Evolutionary conservation across 805 yeast genomes (phyloP).

Genomic region (Priceomyces medius): DNA sequence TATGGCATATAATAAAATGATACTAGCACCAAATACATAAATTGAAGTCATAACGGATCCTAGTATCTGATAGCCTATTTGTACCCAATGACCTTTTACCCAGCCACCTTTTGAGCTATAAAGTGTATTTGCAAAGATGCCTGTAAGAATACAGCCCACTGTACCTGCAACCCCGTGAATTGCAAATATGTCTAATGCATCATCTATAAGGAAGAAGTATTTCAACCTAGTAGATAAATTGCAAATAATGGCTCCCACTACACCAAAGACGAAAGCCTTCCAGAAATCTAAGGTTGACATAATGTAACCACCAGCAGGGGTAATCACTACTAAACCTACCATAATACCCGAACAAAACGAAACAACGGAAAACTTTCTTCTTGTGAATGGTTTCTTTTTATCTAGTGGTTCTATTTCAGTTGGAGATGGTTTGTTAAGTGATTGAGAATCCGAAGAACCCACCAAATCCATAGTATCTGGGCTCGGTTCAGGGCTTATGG

Average conservation of each 20-base stretch:
- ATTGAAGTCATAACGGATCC: conserved; percentile 35
- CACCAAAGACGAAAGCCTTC: conserved; percentile 41
- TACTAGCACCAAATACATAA: conserved; percentile 33
- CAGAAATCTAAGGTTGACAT: conserved; percentile 35
- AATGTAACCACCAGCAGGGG: conserved; percentile 45
- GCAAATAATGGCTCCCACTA: conserved; percentile 34
- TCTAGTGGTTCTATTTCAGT: background rate
- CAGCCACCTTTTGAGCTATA: conserved; percentile 41
- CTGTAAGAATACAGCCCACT: conserved; percentile 40
- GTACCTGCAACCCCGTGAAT: conserved; percentile 44
- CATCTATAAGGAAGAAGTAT: conserved; percentile 39
- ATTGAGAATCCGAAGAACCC: background rate
- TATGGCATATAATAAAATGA: conserved; percentile 32
- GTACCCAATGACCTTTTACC: conserved; percentile 40
- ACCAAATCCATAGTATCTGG: background rate
- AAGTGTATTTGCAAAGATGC: conserved; percentile 35
- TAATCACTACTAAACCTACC: conserved; percentile 42
- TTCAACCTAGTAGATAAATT: conserved; percentile 41
- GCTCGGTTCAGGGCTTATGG: background rate
- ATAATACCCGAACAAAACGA: conserved; percentile 42
- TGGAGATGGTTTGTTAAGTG: background rate
- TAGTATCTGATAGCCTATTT: conserved; percentile 39
- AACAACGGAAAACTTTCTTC: conserved; percentile 35
- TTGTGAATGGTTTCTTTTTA: conserved; percentile 2
- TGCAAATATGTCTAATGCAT: conserved; percentile 44